Percentiles rank a stretch among this genome's conserved stretches.
phyloP scores from a whole-genome alignment of 73 alveolate genomes.

The Symbiodinium natans region DNA sequence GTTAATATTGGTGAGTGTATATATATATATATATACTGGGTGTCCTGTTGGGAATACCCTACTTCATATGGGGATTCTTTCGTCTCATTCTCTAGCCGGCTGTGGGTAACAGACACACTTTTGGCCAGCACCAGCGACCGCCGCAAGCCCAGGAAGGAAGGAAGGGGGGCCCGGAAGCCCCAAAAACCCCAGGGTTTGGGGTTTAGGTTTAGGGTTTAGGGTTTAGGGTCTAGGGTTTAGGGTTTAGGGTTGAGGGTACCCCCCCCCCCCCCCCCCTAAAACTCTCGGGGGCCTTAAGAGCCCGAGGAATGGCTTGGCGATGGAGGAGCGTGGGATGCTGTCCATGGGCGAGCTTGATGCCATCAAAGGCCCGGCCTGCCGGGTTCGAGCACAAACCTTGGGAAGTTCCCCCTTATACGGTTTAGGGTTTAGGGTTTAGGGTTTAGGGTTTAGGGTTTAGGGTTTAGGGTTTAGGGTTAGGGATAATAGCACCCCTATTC shows the following conservation, averaged over 20 bases:
- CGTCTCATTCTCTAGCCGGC: too few relatives aligned
- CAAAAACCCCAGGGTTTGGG: not conserved
- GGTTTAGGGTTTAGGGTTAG: not conserved
- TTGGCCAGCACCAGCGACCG: too few relatives aligned
- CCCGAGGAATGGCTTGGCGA: slow-evolving; percentile 66
- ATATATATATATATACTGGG: too few relatives aligned
- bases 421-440: not conserved
- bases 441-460: not conserved
- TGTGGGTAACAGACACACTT: too few relatives aligned
- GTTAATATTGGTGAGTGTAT: too few relatives aligned
- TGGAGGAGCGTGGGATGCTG: slow-evolving; percentile 72
- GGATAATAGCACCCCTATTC: not conserved
- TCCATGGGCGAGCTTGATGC: slow-evolving; percentile 86
- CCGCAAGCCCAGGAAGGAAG: too few relatives aligned
- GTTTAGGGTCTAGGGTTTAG: not conserved
- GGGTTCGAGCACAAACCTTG: not conserved
- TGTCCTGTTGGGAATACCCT: too few relatives aligned
- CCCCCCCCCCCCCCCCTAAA: too few relatives aligned
- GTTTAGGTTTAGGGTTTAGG: not conserved
- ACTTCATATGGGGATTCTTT: too few relatives aligned
- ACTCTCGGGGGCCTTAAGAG: not conserved
- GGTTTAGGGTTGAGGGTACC: not conserved
- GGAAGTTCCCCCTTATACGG: not conserved
- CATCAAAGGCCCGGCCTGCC: slow-evolving; percentile 29
- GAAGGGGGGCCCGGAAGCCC: too few relatives aligned